phyloP scores from a whole-genome alignment of 345 rosid species.

The Populus alba region DNA sequence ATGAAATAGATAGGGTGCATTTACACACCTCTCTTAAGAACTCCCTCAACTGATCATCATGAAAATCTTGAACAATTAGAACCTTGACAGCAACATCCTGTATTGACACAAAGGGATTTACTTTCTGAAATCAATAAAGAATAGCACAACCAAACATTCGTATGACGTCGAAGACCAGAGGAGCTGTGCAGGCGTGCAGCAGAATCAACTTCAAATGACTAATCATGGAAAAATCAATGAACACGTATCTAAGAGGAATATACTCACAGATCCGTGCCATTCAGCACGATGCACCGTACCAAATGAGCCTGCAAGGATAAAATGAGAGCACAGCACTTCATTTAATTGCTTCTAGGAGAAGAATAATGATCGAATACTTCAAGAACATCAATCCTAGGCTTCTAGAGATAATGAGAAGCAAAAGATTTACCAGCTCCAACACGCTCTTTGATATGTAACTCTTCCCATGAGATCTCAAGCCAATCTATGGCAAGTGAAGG shows the following conservation, averaged over 20 bases:
- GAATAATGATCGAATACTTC: background rate
- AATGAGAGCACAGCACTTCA: background rate
- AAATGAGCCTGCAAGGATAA: conserved; percentile 66
- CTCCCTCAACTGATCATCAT: conserved; percentile 83
- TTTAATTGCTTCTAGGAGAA: background rate
- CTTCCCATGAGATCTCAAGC: conserved; percentile 95
- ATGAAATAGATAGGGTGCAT: background rate
- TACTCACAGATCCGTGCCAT: conserved; percentile 97
- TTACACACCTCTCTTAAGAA: conserved; percentile 78
- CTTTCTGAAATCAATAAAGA: conserved; percentile 2
- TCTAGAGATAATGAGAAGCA: background rate
- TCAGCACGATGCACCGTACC: conserved; percentile 99
- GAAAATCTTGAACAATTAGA: conserved; percentile 78
- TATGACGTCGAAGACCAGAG: background rate
- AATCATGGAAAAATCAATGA: too few species aligned
- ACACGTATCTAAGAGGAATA: background rate
- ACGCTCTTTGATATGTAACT: conserved; percentile 83
- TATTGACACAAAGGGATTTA: conserved; percentile 17
- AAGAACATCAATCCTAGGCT: background rate
- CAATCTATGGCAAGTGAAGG: conserved; percentile 98
- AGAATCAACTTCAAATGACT: background rate
- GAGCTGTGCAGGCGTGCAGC: background rate
- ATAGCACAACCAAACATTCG: background rate
- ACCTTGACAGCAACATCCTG: conserved; percentile 98
- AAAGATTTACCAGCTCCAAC: conserved; percentile 81